Base-by-base conservation (phyloP, 169 alveolate genomes). In the Plasmodium chabaudi region DNA sequence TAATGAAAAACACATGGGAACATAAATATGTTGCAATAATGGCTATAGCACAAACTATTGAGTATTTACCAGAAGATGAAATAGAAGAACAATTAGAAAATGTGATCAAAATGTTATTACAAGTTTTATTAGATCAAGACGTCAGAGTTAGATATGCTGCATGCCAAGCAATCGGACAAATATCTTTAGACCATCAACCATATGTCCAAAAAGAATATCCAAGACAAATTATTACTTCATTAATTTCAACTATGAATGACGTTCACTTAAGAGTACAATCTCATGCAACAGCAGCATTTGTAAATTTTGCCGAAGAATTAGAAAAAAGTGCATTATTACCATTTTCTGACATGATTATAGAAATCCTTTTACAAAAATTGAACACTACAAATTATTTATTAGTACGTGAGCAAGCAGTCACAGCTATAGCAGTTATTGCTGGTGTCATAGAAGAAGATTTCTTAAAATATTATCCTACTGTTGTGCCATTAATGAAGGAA, bases 81-180 rank as follows among this genome's bases (percentile, higher is more conserved):
- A 95, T 93, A 17, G 96, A 94, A 87, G 97, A 95, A 34, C 92
- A 94, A 68, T 87, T 95, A 72, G 94, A 94, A 23, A 93, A 94
- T 60, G 95, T 95, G 61, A 87, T 95, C 71, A 92, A 94, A 17
- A 94, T 94, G 72, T 87, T 95, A 72, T 27, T 94, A 13, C 97
- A 94, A 73, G 93, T 94, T 55, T 87, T 96, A 51, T 75, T 87
- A 46, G 98, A 97, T 75, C 93, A 71, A 51, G 97, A 95, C 84
- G 95, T 88, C 59, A 93, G 98, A n/a, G 97, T 97, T 19, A 92
- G 98, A 15, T 97, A 93, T 87, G 98, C 98, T 2, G 98, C 97
- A 21, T 95, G 98, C 34, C 98, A 96, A 44, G 95, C 98, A 10
- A 96, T 97, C 42, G 98, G 98, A 0, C 98, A 96, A 77, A 93